Base-by-base conservation (phyloP, 345 rosid species). In the Cochlearia excelsa region DNA sequence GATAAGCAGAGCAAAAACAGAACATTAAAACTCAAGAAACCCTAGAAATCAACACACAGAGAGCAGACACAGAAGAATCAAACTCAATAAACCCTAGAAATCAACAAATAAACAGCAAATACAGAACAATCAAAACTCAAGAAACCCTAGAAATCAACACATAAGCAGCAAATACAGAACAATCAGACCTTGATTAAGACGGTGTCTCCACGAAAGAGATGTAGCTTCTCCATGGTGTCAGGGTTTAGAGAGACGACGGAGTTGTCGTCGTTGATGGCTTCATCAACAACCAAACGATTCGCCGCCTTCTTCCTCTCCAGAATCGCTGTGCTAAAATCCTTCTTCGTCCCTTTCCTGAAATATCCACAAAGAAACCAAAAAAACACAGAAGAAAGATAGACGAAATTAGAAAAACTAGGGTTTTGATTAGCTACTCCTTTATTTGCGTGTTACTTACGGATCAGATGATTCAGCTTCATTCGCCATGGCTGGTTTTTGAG, bases 171-270 rank as follows among this genome's bases (percentile, higher is more conserved):
- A 16, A 16, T 16, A 16, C 23, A 16, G 23, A 33, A 33, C 51
- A 50, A 33, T n/a, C 30, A 46, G 3, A 85, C 93, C 82, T 85
- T 85, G 26, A 86, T 72, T 28, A 86, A 68, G 46, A 86, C 77
- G 34, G 94, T 86, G 57, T 86, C 87, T 5, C 94, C 90, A 28
- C 89, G 81, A 57, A 86, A 86, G 33, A 86, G 79, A 51, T 86
- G 94, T 49, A 86, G 70, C 71, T 81, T 86, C 79, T 86, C 94
- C 89, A 86, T 86, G 2, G 90, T 83, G 1, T 75, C 85, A 3
- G 86, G 87, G 54, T 83, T 81, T 7, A 86, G 66, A 26, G 80
- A 60, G 3, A 86, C 85, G 53, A 86, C 85, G 38, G 90, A 84
- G 81, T 86, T 86, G 11, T 86, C 87, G 65, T 86, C 87, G 75